Percentiles rank a stretch among this genome's conserved stretches.
Evolutionary conservation across 352 stramenopile species (phyloP).

Genomic region (Phytophthora idaei): DNA sequence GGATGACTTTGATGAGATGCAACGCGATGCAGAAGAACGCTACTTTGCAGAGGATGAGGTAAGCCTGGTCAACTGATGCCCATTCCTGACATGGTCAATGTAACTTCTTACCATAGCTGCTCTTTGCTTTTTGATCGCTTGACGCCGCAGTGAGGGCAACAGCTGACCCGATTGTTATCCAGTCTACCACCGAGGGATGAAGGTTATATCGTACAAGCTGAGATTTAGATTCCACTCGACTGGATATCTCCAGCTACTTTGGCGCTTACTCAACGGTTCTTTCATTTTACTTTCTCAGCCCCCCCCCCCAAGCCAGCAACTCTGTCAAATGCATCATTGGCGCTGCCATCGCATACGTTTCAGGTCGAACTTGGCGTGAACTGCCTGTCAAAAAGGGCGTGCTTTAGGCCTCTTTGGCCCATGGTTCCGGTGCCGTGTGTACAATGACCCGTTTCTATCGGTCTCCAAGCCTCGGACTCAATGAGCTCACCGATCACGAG

Average conservation of each 20-base stretch:
- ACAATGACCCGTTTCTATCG: not conserved
- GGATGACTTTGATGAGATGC: conserved; percentile 69
- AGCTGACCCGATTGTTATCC: not conserved
- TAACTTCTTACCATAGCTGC: not conserved
- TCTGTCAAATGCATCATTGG: too few relatives aligned
- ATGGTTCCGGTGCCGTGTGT: not conserved
- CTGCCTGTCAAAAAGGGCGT: too few relatives aligned
- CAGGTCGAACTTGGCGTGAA: too few relatives aligned
- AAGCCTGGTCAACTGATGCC: not conserved
- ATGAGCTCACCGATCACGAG: not conserved
- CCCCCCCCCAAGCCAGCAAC: too few relatives aligned
- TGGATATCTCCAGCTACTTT: too few relatives aligned
- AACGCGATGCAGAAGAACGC: conserved; percentile 79
- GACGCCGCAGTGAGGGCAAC: not conserved
- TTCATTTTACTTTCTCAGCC: too few relatives aligned
- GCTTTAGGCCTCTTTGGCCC: not conserved
- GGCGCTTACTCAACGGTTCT: too few relatives aligned
- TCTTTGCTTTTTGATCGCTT: not conserved
- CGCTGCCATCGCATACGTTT: too few relatives aligned
- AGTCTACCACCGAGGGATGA: too few relatives aligned
- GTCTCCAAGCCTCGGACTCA: not conserved
- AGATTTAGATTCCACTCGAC: too few relatives aligned
- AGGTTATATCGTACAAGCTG: too few relatives aligned
- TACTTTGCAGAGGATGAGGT: conserved; percentile 54
- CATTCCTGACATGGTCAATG: not conserved